Evolutionary conservation across 192 early-diverging fungal species (phyloP), one percentile per base, ranked within the genome.

Genomic region (Backusella tarrabulga): DNA sequence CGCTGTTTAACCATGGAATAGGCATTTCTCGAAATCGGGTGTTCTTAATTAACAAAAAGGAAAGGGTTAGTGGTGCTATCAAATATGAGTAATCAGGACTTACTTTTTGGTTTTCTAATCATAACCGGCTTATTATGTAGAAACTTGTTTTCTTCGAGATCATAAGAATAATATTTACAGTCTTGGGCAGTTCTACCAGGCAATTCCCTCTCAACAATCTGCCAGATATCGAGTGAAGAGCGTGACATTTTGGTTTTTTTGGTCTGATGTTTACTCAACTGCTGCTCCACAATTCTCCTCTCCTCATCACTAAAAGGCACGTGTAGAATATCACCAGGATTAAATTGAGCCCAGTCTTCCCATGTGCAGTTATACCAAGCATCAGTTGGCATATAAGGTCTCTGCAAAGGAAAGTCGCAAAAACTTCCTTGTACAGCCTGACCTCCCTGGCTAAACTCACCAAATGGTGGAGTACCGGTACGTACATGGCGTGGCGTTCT

Each of bases 341-440:
- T 15, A 9, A 79, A 79, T 50, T 79, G 77, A 0, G 77, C 34
- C 77, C 77, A 79, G 23, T 79, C 77, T 29, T 79, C 77, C 77
- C 77, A 79, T 15, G 63, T 74, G 0, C 72, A 79, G 14, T 74
- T 67, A 32, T 54, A 40, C 77, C 77, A 79, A 34, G 26, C 35
- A 0, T 7, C n/a, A 36, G 17, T 11, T 26, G 77, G 77, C 17
- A 79, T 60, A 72, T 79, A 79, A 5, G 77, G 77, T 26, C 50
- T 56, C 4, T 8, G 56, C 26, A 63, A 63, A 26, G 21, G 26
- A 63, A 63, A 63, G 23, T 63, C 56, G 11, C 56, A 63, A 29
- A 23, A 63, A 7, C 21, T 63, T 63, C 56, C 56, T 14, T 23
- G 56, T 14, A 14, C 3, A 15, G 21, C 3, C 23, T 29, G 56